A percentile compares a stretch with the other conserved stretches of the same genome.
Evolutionary conservation across 2,329 filamentous ascomycete species (phyloP).

Genomic region (Aspergillus sp.): DNA sequence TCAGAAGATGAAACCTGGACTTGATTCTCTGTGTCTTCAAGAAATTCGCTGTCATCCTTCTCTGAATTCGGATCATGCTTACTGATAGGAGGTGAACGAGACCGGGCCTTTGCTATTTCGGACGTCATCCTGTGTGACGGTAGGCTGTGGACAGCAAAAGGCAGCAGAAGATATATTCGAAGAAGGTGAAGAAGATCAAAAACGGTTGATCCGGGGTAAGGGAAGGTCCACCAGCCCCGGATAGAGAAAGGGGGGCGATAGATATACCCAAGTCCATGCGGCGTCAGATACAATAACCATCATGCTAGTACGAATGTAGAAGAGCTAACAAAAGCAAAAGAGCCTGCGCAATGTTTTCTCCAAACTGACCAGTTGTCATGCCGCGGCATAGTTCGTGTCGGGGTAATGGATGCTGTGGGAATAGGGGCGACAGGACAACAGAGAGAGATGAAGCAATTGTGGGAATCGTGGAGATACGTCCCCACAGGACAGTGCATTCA

Average conservation of each 20-base stretch:
- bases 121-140: not conserved
- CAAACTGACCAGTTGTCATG: not conserved
- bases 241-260: not conserved
- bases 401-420: not conserved
- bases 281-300: not conserved
- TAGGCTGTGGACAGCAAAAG: not conserved
- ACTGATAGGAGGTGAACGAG: not conserved
- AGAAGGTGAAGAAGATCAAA: not conserved
- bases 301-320: not conserved
- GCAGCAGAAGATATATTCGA: not conserved
- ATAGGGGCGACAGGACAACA: not conserved
- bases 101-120: not conserved
- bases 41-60: conserved; percentile 13
- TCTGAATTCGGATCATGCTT: not conserved
- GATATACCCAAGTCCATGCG: not conserved
- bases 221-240: not conserved
- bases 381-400: not conserved
- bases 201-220: not conserved
- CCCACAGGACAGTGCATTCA: not conserved
- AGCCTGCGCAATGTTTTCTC: not conserved
- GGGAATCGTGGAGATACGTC: conserved; percentile 6
- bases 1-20: not conserved
- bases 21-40: conserved; percentile 9
- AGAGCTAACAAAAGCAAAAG: not conserved
- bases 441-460: not conserved